Evolutionary conservation across 495 filamentous ascomycete genomes (phyloP).

Genomic region (Talaromyces trachyspermus): DNA sequence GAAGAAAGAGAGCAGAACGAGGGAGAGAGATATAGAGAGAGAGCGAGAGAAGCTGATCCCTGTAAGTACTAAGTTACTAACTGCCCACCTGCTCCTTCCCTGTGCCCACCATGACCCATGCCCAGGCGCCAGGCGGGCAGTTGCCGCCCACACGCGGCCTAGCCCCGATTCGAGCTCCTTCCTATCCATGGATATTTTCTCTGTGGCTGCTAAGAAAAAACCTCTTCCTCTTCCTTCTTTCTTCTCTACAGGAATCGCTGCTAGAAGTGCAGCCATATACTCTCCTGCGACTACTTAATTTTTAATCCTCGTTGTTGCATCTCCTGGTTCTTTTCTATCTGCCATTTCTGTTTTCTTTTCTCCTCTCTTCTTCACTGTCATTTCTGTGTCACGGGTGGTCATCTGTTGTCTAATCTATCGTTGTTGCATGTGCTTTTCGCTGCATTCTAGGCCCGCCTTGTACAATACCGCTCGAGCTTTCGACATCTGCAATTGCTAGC

Average conservation of each 20-base stretch:
- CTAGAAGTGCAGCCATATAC: too few relatives aligned
- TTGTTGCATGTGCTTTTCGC: slow-evolving; percentile 7
- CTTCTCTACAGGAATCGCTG: too few relatives aligned
- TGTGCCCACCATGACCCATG: too few relatives aligned
- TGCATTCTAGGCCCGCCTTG: slow-evolving; percentile 8
- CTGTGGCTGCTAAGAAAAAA: too few relatives aligned
- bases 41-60: slow-evolving; percentile 5
- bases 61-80: too few relatives aligned
- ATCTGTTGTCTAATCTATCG: slow-evolving; percentile 9
- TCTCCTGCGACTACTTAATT: too few relatives aligned
- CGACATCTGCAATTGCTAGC: not conserved
- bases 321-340: slow-evolving; percentile 2
- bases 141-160: not conserved
- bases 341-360: slow-evolving; percentile 1
- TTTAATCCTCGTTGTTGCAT: not conserved
- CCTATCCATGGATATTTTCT: too few relatives aligned
- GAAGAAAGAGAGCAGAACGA: slow-evolving; percentile 13
- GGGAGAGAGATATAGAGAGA: slow-evolving; percentile 7
- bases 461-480: slow-evolving; percentile 3
- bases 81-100: not conserved
- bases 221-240: too few relatives aligned
- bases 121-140: not conserved
- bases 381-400: slow-evolving; percentile 14
- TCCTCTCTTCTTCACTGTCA: slow-evolving; percentile 10
- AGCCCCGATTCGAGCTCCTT: too few relatives aligned